Evolutionary conservation across 352 stramenopile genomes (phyloP).

Genomic region (Pythium angustatum): DNA sequence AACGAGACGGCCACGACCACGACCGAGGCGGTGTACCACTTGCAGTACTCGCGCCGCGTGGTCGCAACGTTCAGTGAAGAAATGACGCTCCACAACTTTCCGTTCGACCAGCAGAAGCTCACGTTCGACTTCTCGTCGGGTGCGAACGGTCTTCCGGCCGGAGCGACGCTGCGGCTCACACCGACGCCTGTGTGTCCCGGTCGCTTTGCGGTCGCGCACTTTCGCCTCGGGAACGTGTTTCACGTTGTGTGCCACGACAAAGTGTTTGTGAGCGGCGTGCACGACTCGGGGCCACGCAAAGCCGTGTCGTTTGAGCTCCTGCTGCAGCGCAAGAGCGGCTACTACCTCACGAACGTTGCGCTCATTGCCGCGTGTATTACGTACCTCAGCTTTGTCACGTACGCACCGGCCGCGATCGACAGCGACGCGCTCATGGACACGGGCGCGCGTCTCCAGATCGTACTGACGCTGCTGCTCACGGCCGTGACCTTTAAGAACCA

Average conservation of each 20-base stretch:
- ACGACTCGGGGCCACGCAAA: slow-evolving; percentile 38
- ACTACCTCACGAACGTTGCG: slow-evolving; percentile 61
- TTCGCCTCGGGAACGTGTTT: slow-evolving; percentile 60
- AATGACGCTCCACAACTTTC: slow-evolving; percentile 58
- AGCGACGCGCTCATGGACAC: slow-evolving; percentile 41
- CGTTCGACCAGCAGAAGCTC: slow-evolving; percentile 63
- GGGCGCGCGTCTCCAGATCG: slow-evolving; percentile 56
- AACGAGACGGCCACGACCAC: neutral
- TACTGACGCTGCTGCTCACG: slow-evolving; percentile 61
- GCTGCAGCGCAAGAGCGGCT: slow-evolving; percentile 47
- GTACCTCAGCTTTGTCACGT: slow-evolving; percentile 46
- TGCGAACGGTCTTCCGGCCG: slow-evolving; percentile 17
- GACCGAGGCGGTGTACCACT: slow-evolving; percentile 25
- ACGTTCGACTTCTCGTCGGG: slow-evolving; percentile 40
- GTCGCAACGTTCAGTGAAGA: slow-evolving; percentile 55
- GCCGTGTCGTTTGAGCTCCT: slow-evolving; percentile 59
- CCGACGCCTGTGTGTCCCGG: slow-evolving; percentile 32
- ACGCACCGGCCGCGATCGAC: neutral
- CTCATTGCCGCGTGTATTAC: slow-evolving; percentile 51
- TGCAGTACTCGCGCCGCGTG: slow-evolving; percentile 43
- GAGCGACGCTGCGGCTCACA: slow-evolving; percentile 11
- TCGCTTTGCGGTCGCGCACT: slow-evolving; percentile 46
- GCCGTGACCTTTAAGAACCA: slow-evolving; percentile 66
- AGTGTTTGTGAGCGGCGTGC: slow-evolving; percentile 46
- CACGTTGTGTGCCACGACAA: slow-evolving; percentile 50